A percentile compares a stretch with the other conserved stretches of the same genome.
Conservation (phyloP, 2,329 filamentous ascomycete species). For the Zymoseptoria ardabiliae region DNA sequence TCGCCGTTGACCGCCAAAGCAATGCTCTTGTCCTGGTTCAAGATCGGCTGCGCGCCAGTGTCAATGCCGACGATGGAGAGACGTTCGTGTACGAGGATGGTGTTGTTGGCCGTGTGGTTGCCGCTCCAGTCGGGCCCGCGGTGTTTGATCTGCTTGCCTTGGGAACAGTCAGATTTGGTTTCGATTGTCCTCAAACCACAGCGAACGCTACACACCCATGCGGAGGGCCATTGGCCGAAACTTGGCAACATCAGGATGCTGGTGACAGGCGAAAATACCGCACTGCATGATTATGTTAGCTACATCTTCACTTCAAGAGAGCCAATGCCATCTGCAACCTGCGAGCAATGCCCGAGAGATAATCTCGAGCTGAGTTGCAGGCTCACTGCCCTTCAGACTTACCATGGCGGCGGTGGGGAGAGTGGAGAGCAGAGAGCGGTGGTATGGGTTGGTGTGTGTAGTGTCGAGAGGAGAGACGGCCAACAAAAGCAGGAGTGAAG, state of each 20-base stretch:
- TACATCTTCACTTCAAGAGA: not conserved
- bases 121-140: conserved; percentile 96
- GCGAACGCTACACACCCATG: conserved; percentile 44
- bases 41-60: conserved; percentile 88
- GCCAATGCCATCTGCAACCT: not conserved
- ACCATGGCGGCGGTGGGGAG: not conserved
- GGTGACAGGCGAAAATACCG: conserved; percentile 93
- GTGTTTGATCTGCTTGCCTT: conserved; percentile 85
- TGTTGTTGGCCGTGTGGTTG: conserved; percentile 81
- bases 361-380: not conserved
- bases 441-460: not conserved
- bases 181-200: no score
- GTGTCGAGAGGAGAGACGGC: not conserved
- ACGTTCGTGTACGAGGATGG: conserved; percentile 95
- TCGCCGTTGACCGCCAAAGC: conserved; percentile 97
- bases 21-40: conserved; percentile 82
- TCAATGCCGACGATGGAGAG: conserved; percentile 97
- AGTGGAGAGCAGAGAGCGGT: not conserved
- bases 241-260: conserved; percentile 86
- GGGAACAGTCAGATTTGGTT: not conserved
- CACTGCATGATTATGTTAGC: conserved; percentile 46
- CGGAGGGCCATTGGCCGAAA: conserved; percentile 93
- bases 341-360: not conserved
- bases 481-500: not conserved
- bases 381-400: not conserved